Base-by-base conservation (phyloP, 2,329 filamentous ascomycete species). In the Aureobasidium vineae region DNA sequence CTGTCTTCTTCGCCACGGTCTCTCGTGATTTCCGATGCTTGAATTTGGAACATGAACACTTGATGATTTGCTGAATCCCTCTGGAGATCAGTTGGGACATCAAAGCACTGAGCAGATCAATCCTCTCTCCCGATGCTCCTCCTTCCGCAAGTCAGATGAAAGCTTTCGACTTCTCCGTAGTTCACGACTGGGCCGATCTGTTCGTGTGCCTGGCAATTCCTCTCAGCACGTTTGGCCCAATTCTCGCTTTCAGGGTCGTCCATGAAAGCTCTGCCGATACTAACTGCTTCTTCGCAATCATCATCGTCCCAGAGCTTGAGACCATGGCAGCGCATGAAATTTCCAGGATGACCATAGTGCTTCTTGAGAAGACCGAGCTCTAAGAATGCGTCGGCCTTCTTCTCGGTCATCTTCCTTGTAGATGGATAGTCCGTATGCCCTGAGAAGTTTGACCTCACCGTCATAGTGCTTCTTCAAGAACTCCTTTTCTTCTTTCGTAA, bases 351-450 rank as follows among this genome's bases (percentile, higher is more conserved):
- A 5, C 66, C 65, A 47, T 70, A 69, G 26, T 69, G 66, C 16
- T 50, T 66, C 65, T 70, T 63, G 60, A 72, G 68, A 61, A 50
- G 71, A 23, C 68, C 67, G 13, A 72, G 60, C 65, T 31, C 71
- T 70, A 38, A 74, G 50, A 31, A 78, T 73, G 6, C 19, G 16
- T 23, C 74, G 67, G 10, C 77, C 76, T 52, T 77, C 71, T 60
- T 69, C 74, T 23, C 76, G 75, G 64, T 79, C 73, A 50, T 78
- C 74, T 7, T 78, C 75, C 11, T 76, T 73, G 66, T 75, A 67
- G 56, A 78, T 77, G 19, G 63, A 74, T 19, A 78, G 69, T 0
- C 72, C 71, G 61, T 74, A 64, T 13, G 31, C 13, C 1, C 31
- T 21, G 4, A 79, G 71, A 64, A 79, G 78, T 10, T 73, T 68